Conservation (phyloP, 1,139 yeast species). For the Debaryomyces sp. region DNA sequence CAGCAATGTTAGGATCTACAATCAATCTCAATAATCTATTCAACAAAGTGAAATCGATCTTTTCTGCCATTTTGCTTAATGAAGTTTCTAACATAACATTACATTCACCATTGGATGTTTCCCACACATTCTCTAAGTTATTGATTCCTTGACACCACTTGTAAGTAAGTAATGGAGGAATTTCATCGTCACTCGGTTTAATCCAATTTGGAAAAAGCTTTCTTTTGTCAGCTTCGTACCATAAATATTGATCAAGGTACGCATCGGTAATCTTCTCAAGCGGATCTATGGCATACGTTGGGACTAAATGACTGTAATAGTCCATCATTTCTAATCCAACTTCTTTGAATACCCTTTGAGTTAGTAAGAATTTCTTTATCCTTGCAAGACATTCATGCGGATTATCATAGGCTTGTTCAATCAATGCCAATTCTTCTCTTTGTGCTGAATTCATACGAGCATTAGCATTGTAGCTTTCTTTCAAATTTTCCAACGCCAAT, state of each 20-base stretch:
- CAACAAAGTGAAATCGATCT: conserved; percentile 82
- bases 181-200: conserved; percentile 92
- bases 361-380: conserved; percentile 76
- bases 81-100: conserved; percentile 84
- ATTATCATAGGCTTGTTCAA: conserved; percentile 95
- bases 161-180: conserved; percentile 87
- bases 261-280: conserved; percentile 96
- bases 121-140: conserved; percentile 79
- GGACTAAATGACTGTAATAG: conserved; percentile 78
- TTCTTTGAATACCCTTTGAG: conserved; percentile 92
- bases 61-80: conserved; percentile 73
- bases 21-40: conserved; percentile 79
- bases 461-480: conserved; percentile 82
- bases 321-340: conserved; percentile 91
- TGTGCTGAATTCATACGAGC: conserved; percentile 84
- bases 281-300: conserved; percentile 88
- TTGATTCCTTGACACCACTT: conserved; percentile 97
- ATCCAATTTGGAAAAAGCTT: conserved; percentile 94
- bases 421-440: conserved; percentile 88
- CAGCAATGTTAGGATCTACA: conserved; percentile 91
- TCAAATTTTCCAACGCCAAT: conserved; percentile 84
- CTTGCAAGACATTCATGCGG: conserved; percentile 92
- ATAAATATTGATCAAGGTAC: conserved; percentile 88
- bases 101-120: conserved; percentile 69
- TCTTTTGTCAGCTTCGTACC: conserved; percentile 94